Evolutionary conservation across 2,329 filamentous ascomycete species (phyloP).

Genomic region (Paraphoma sp.): DNA sequence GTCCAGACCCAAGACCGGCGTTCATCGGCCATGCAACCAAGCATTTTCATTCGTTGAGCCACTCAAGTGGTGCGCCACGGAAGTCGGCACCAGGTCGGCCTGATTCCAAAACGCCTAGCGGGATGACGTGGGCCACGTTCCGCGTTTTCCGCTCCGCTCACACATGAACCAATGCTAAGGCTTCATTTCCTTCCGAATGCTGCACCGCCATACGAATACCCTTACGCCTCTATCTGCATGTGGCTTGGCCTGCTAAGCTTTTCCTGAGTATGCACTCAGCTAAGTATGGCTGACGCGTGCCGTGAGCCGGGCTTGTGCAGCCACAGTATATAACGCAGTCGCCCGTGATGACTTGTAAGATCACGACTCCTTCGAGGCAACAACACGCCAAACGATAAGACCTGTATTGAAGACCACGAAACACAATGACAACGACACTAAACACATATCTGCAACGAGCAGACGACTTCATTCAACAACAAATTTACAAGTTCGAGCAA

Average conservation of each 20-base stretch:
- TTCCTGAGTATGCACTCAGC: slow-evolving; percentile 9
- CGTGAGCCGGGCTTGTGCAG: slow-evolving; percentile 8
- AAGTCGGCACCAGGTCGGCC: slow-evolving; percentile 15
- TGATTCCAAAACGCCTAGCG: slow-evolving; percentile 1
- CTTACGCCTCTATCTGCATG: slow-evolving; percentile 14
- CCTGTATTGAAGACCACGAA: background rate
- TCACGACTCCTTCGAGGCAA: background rate
- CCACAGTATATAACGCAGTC: slow-evolving; percentile 6
- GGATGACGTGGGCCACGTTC: slow-evolving; percentile 14
- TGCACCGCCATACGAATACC: slow-evolving; percentile 9
- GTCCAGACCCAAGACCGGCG: background rate
- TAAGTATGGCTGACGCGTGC: slow-evolving; percentile 19
- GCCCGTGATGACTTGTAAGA: background rate
- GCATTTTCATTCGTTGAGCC: background rate
- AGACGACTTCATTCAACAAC: slow-evolving; percentile 21
- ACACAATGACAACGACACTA: slow-evolving; percentile 7
- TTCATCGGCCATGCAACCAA: background rate
- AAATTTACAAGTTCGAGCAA: slow-evolving; percentile 26
- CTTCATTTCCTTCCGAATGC: background rate
- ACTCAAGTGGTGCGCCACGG: slow-evolving; percentile 13
- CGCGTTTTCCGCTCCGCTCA: slow-evolving; percentile 18
- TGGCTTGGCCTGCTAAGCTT: slow-evolving; percentile 18
- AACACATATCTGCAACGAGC: slow-evolving; percentile 21
- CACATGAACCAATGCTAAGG: slow-evolving; percentile 7
- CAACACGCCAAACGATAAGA: background rate